Conservation (phyloP, 768 basidiomycete species). For the Lactarius indigo region DNA sequence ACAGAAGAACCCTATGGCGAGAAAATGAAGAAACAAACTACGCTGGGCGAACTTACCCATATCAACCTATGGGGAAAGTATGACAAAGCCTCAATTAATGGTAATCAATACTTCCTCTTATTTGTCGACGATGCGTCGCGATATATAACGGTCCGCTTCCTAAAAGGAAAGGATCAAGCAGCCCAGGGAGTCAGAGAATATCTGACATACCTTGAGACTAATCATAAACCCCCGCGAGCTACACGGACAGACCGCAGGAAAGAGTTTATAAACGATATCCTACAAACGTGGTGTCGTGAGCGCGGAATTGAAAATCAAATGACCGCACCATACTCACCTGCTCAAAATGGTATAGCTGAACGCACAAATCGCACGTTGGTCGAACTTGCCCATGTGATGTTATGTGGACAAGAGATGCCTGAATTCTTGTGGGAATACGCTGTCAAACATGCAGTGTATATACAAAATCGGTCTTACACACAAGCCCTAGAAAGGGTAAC, state of each 20-base stretch:
- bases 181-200: neutral
- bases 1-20: neutral
- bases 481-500: too few species aligned
- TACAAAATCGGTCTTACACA: too few species aligned
- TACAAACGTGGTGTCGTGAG: neutral
- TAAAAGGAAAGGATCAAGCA: neutral
- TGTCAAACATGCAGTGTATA: too few species aligned
- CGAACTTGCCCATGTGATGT: too few species aligned
- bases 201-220: neutral
- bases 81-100: neutral
- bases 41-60: too few species aligned
- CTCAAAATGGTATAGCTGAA: neutral
- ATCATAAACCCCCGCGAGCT: accelerated
- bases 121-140: neutral
- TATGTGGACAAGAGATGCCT: too few species aligned
- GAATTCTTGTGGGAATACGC: too few species aligned
- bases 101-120: neutral
- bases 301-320: neutral
- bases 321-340: neutral
- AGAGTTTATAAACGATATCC: neutral
- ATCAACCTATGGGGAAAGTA: neutral
- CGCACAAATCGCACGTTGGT: neutral
- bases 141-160: neutral
- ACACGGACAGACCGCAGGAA: neutral
- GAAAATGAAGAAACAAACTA: too few species aligned